Base-by-base conservation (phyloP, 352 stramenopile species). In the Pythium pyrilobum region DNA sequence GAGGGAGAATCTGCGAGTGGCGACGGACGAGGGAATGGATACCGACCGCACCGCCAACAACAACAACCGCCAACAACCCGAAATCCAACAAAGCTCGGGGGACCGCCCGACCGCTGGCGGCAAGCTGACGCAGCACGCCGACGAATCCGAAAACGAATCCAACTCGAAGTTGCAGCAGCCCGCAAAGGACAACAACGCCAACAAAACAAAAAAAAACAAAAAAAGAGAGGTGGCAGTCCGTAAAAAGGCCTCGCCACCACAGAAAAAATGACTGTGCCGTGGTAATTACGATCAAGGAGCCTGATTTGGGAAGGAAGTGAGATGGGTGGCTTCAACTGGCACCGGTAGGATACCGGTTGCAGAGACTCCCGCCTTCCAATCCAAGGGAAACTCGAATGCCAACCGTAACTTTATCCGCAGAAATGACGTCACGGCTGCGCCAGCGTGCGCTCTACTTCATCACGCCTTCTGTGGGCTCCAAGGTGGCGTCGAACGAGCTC, bases 361-460 rank as follows among this genome's bases (percentile, higher is more conserved):
- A 16, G 10, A n/a, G n/a, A n/a, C n/a, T n/a, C n/a, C n/a, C n/a
- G n/a, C n/a, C n/a, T n/a, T n/a, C n/a, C n/a, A n/a, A 36, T 36
- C n/a, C n/a, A n/a, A n/a, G n/a, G n/a, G n/a, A n/a, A n/a, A n/a
- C n/a, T 21, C 31, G 28, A 20, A 31, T 24, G 41, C 10, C 8
- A n/a, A 23, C 3, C n/a, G 10, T 20, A 18, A 47, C 18, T n/a
- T n/a, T n/a, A 40, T 20, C 24, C 20, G 41, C 36, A 6, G 45
- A 6, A 29, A 57, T 58, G 52, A 50, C 52, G 40, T 56, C 37
- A 52, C 34, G 43, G 9, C 23, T 64, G 38, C 32, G 45, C 21
- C 50, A 61, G 12, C 68, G 63, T 21, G 37, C 45, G 59, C 72
- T 85, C 43, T 85, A 85, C 64, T 81, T 83, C 69, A 80, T 85